Conservation (phyloP, 2,329 filamentous ascomycete genomes). For the Amauroascus niger region DNA sequence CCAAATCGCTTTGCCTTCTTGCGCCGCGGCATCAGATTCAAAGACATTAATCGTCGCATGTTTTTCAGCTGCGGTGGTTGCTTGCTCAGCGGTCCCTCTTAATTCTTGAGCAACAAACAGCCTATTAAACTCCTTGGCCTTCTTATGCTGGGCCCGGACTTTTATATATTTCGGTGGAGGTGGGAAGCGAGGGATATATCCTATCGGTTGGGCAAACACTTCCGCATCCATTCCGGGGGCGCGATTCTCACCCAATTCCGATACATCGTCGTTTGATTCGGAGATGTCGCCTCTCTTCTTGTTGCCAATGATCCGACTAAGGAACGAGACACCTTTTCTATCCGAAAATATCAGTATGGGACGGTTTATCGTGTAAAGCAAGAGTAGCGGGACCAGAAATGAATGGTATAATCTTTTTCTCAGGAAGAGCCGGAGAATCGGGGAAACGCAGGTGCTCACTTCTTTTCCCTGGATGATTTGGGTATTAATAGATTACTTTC, state of each 20-base stretch:
- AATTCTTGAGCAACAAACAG: constrained; percentile 90
- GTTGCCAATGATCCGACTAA: constrained; percentile 69
- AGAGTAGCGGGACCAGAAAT: too few relatives aligned
- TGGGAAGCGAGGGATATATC: constrained; percentile 78
- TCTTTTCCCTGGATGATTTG: constrained; percentile 50
- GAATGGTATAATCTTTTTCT: too few relatives aligned
- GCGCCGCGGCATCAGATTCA: constrained; percentile 25
- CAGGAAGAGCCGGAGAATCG: too few relatives aligned
- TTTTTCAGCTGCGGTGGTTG: constrained; percentile 20
- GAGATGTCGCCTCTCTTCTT: constrained; percentile 58
- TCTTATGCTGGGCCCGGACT: constrained; percentile 71
- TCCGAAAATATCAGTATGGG: constrained; percentile 10
- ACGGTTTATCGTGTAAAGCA: too few relatives aligned
- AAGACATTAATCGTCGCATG: constrained; percentile 27
- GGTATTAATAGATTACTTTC: constrained; percentile 18
- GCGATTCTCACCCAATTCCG: constrained; percentile 59
- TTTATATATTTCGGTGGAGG: constrained; percentile 87
- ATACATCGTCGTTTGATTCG: constrained; percentile 50
- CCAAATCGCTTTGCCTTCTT: constrained; percentile 64
- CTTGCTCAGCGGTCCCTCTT: constrained; percentile 43
- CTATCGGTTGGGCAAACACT: constrained; percentile 68
- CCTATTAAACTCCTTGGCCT: constrained; percentile 68
- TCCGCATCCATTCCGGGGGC: constrained; percentile 74
- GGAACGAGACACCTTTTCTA: constrained; percentile 81
- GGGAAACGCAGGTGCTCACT: constrained; percentile 41